These are phyloP conservation scores for Leersia perrieri DNA, from an alignment of 176 grass and related monocot genomes.

Conservation along the genomic window DNA sequence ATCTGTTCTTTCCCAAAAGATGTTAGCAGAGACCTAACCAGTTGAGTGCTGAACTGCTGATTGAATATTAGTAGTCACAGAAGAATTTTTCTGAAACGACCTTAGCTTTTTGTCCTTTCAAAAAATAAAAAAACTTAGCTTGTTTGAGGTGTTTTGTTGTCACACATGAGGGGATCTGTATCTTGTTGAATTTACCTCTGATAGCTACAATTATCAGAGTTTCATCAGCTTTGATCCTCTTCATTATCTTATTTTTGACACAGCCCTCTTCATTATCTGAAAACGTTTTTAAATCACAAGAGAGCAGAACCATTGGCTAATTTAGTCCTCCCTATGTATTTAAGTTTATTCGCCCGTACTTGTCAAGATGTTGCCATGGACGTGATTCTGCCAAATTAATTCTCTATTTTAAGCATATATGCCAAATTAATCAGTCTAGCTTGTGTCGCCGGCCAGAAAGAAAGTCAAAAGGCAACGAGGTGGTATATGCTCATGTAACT, in stretches of 20 bases:
- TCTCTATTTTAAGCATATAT: neutral
- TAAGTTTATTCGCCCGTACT: slow-evolving; percentile 8
- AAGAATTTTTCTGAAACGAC: neutral
- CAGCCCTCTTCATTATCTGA: neutral
- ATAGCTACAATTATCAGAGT: neutral
- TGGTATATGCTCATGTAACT: slow-evolving; percentile 28
- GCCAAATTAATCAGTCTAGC: slow-evolving; percentile 15
- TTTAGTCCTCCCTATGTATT: neutral
- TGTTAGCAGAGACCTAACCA: neutral
- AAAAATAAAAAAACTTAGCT: too few relatives aligned
- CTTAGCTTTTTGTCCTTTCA: too few relatives aligned
- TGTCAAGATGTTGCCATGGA: slow-evolving; percentile 32
- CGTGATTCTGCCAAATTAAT: neutral
- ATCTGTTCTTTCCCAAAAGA: neutral
- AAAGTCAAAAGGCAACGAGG: slow-evolving; percentile 13
- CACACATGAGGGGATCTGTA: neutral
- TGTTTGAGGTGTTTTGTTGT: neutral
- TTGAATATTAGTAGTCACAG: neutral
- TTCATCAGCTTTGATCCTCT: neutral
- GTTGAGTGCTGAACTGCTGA: neutral
- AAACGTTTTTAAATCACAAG: neutral
- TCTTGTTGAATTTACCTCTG: neutral
- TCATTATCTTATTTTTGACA: neutral
- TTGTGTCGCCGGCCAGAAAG: neutral
- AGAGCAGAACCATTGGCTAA: neutral